Base-by-base conservation (phyloP, 2,329 filamentous ascomycete species). In the Emericellopsis atlantica region DNA sequence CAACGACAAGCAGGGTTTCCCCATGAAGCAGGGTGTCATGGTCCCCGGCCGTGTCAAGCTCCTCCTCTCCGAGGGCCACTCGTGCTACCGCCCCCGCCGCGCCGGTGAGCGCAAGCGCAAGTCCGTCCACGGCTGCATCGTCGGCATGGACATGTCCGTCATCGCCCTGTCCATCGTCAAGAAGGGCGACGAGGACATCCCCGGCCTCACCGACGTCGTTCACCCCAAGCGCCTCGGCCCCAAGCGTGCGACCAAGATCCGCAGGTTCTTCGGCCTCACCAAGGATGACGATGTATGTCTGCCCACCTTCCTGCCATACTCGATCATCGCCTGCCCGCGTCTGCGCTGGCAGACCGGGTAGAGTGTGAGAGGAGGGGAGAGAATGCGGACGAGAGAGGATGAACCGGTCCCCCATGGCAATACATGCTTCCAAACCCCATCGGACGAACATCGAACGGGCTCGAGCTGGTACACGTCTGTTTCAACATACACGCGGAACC, bases 1-100 rank as follows among this genome's bases (percentile, higher is more conserved):
- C 66, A 98, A 98, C 84, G 92, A 98, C 85, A 98, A 98, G 87
- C 93, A 98, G 79, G 92, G 92, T 76, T 98, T 98, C 81, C 92
- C 92, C 59, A 98, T 98, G 92, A 98, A 98, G 88, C 93, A 98
- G 83, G 92, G 92, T 79, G 85, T 94, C 68, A 90, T 98, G 79
- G 85, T 94, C 70, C 89, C 92, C 60, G 92, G 86, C 68, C 92
- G 92, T 92, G 92, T 95, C 73, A 84, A 86, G 57, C 88, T 98
- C 56, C 84, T 98, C 61, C 87, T 98, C 64, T 66, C 83, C 65
- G 88, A 94, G 43, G 92, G 92, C 68, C 92, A 96, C 85, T 92
- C 87, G 58, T 98, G 92, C 86, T 98, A 96, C 83, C 90, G 92
- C 65, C 81, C 90, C 66, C 90, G 92, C 72, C 89, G 92, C 67